phyloP scores from a whole-genome alignment of 129 eudicot genomes.

The Flaveria bidentis region DNA sequence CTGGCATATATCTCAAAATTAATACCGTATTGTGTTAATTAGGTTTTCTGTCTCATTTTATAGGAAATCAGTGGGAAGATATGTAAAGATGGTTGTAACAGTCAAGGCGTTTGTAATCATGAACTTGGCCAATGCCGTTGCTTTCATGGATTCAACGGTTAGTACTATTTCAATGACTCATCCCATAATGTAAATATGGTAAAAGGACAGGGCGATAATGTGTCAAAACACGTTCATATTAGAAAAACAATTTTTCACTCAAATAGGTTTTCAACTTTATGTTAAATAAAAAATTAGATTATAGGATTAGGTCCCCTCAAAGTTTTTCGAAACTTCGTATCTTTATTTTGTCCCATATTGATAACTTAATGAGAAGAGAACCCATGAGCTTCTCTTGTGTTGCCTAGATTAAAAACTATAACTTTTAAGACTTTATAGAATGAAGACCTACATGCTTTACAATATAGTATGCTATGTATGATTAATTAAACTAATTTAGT shows the following conservation, averaged over 20 bases:
- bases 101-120: slow-evolving; percentile 87
- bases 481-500: background rate
- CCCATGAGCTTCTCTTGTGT: background rate
- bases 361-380: too few species aligned
- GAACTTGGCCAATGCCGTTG: slow-evolving; percentile 91
- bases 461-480: background rate
- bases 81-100: slow-evolving; percentile 72
- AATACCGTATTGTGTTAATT: slow-evolving; percentile 13
- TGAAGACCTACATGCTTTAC: background rate
- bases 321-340: too few species aligned
- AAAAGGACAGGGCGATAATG: background rate
- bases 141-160: slow-evolving; percentile 91
- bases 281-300: too few species aligned
- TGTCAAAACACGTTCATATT: background rate
- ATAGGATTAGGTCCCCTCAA: too few species aligned
- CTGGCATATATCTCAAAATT: background rate
- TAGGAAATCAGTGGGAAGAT: slow-evolving; percentile 75
- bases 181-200: background rate
- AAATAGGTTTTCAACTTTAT: too few species aligned
- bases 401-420: background rate
- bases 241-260: too few species aligned
- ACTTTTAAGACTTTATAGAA: background rate
- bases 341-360: too few species aligned
- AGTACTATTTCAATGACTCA: slow-evolving; percentile 39
- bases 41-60: slow-evolving; percentile 17